phyloP scores from a whole-genome alignment of 1,284 basidiomycete species.

The Boletus sp. region DNA sequence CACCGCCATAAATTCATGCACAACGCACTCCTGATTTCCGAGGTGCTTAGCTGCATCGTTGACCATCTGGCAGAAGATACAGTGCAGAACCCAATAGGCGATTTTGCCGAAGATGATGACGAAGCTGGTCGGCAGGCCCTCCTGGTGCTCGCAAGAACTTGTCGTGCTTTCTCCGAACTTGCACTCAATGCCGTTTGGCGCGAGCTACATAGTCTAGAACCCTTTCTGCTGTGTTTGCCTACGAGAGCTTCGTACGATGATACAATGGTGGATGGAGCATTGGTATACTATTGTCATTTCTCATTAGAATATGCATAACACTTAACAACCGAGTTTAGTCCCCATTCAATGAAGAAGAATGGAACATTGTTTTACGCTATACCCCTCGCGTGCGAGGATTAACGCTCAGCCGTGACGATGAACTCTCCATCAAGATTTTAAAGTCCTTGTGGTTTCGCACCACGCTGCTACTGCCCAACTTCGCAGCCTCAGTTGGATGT shows the following conservation, averaged over 20 bases:
- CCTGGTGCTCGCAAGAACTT: slow-evolving; percentile 22
- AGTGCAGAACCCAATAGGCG: not conserved
- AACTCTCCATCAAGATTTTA: slow-evolving; percentile 3
- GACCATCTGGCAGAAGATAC: not conserved
- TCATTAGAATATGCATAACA: not conserved
- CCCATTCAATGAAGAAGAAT: slow-evolving; percentile 1
- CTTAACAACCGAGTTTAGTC: not conserved
- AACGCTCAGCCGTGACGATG: not conserved
- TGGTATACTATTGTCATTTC: slow-evolving; percentile 1
- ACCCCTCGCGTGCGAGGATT: slow-evolving; percentile 12
- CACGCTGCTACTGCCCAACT: slow-evolving; percentile 17
- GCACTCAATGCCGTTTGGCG: slow-evolving; percentile 21
- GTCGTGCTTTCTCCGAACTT: slow-evolving; percentile 18
- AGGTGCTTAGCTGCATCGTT: not conserved
- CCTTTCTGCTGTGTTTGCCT: slow-evolving; percentile 12
- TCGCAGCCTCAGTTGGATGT: slow-evolving; percentile 3
- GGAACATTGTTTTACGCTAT: slow-evolving; percentile 8
- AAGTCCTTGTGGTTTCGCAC: slow-evolving; percentile 8
- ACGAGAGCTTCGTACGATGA: not conserved
- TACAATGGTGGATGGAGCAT: not conserved
- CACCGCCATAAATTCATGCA: not conserved
- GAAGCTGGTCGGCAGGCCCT: slow-evolving; percentile 10
- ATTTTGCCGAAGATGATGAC: not conserved
- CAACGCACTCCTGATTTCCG: not conserved
- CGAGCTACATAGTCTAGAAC: slow-evolving; percentile 8